Conservation (phyloP, 768 basidiomycete genomes). For the Brasilioporus rufonigricans region DNA sequence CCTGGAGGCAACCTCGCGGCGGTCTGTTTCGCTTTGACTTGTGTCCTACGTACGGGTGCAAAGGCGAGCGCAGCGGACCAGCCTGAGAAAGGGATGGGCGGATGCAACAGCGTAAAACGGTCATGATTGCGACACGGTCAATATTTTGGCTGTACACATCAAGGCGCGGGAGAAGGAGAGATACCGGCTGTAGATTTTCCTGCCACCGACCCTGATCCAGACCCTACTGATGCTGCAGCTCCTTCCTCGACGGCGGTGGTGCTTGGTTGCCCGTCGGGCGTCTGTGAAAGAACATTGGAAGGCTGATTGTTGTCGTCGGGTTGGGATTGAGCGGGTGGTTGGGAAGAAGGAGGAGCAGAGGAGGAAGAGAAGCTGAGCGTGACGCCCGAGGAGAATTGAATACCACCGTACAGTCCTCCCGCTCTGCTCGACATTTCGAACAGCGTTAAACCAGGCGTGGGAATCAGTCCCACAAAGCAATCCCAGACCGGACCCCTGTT, state of each 20-base stretch:
- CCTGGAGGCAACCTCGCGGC: slow-evolving; percentile 42
- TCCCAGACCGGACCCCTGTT: too few relatives aligned
- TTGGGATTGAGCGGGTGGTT: slow-evolving; percentile 18
- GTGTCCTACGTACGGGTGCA: slow-evolving; percentile 71
- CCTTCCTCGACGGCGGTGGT: slow-evolving; percentile 26
- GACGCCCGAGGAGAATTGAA: slow-evolving; percentile 75
- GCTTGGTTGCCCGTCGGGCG: slow-evolving; percentile 28
- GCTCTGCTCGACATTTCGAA: slow-evolving; percentile 71
- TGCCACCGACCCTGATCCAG: slow-evolving; percentile 30
- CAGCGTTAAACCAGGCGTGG: slow-evolving; percentile 16
- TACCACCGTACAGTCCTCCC: slow-evolving; percentile 84
- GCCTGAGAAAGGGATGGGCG: slow-evolving; percentile 40
- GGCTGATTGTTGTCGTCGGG: slow-evolving; percentile 19
- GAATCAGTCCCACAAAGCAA: slow-evolving; percentile 13
- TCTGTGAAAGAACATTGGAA: slow-evolving; percentile 17
- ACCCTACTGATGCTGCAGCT: slow-evolving; percentile 19
- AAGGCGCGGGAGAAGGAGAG: slow-evolving; percentile 44
- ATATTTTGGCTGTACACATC: slow-evolving; percentile 34
- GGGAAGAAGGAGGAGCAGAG: slow-evolving; percentile 30
- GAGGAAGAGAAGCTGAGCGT: slow-evolving; percentile 46
- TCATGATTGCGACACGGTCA: slow-evolving; percentile 37
- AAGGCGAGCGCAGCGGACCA: slow-evolving; percentile 92
- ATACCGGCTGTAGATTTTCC: slow-evolving; percentile 57
- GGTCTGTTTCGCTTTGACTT: slow-evolving; percentile 56
- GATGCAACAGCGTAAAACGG: slow-evolving; percentile 20